Evolutionary conservation across 208 protist genomes (phyloP).

Genomic region (Crithidia bombi): DNA sequence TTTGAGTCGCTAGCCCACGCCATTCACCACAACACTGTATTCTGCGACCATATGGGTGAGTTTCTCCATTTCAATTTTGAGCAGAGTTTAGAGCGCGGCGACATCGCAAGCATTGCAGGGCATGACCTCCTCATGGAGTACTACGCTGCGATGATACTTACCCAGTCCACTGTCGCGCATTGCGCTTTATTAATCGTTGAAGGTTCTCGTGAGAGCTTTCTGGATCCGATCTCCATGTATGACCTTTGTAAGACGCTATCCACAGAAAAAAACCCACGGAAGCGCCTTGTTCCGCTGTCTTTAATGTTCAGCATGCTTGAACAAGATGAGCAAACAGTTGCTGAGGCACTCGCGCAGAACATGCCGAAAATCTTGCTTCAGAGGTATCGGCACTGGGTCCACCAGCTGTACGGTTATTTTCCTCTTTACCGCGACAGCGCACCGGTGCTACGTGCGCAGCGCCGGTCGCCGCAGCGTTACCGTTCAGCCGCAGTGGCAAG

Average conservation of each 20-base stretch:
- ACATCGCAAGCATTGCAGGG: slow-evolving; percentile 21
- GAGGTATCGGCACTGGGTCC: slow-evolving; percentile 68
- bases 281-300: slow-evolving; percentile 75
- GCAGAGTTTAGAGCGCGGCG: slow-evolving; percentile 38
- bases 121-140: slow-evolving; percentile 43
- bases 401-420: slow-evolving; percentile 64
- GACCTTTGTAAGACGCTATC: slow-evolving; percentile 77
- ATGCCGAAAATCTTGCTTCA: slow-evolving; percentile 69
- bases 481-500: slow-evolving; percentile 33
- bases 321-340: slow-evolving; percentile 78
- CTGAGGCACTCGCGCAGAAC: slow-evolving; percentile 60
- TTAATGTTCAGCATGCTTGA: slow-evolving; percentile 86
- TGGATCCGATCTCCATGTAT: slow-evolving; percentile 75
- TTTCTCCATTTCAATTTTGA: slow-evolving; percentile 57
- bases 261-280: slow-evolving; percentile 65
- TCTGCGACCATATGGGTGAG: slow-evolving; percentile 82
- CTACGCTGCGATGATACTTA: slow-evolving; percentile 48
- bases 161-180: slow-evolving; percentile 62
- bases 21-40: slow-evolving; percentile 77
- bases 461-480: slow-evolving; percentile 29
- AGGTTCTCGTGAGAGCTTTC: slow-evolving; percentile 81
- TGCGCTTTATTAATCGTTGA: slow-evolving; percentile 75
- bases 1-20: slow-evolving; percentile 77
- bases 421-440: slow-evolving; percentile 22
- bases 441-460: slow-evolving; percentile 8